Evolutionary conservation across 1,139 yeast genomes (phyloP).

Genomic region (Diutina sp.): DNA sequence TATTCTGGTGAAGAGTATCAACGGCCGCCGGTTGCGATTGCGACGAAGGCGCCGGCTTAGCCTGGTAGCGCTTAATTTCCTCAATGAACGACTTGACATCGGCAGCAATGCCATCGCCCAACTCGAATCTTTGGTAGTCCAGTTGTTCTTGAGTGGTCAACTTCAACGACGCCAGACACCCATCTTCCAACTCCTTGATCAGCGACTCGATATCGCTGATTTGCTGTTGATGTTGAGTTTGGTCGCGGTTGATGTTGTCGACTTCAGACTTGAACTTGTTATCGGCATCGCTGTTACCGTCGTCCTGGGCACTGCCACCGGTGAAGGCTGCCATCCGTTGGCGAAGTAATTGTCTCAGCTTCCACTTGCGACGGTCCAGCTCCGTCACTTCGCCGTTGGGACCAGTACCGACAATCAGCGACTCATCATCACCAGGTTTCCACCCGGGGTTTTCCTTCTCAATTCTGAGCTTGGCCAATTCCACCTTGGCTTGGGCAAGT

Average conservation of each 20-base stretch:
- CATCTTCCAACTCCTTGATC: slow-evolving; percentile 57
- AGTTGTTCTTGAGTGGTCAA: slow-evolving; percentile 33
- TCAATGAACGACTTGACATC: slow-evolving; percentile 54
- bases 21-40: slow-evolving; percentile 2
- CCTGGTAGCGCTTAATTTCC: slow-evolving; percentile 17
- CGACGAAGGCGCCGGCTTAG: background rate
- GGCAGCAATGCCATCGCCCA: slow-evolving; percentile 62
- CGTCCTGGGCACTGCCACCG: slow-evolving; percentile 39
- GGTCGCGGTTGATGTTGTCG: slow-evolving; percentile 41
- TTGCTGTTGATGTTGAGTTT: slow-evolving; percentile 39
- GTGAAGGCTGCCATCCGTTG: slow-evolving; percentile 89
- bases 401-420: slow-evolving; percentile 63
- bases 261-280: slow-evolving; percentile 41
- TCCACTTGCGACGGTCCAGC: slow-evolving; percentile 65
- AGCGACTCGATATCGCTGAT: slow-evolving; percentile 65
- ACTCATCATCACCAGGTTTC: slow-evolving; percentile 35
- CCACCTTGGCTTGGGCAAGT: slow-evolving; percentile 56
- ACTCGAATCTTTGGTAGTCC: slow-evolving; percentile 69
- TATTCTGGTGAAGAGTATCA: slow-evolving; percentile 3
- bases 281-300: slow-evolving; percentile 40
- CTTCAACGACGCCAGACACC: slow-evolving; percentile 35
- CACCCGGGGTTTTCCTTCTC: slow-evolving; percentile 51
- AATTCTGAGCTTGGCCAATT: slow-evolving; percentile 41
- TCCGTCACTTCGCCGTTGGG: slow-evolving; percentile 79
- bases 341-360: slow-evolving; percentile 61